Base-by-base conservation (phyloP, 2,329 filamentous ascomycete species). In the Triangularia setosa region DNA sequence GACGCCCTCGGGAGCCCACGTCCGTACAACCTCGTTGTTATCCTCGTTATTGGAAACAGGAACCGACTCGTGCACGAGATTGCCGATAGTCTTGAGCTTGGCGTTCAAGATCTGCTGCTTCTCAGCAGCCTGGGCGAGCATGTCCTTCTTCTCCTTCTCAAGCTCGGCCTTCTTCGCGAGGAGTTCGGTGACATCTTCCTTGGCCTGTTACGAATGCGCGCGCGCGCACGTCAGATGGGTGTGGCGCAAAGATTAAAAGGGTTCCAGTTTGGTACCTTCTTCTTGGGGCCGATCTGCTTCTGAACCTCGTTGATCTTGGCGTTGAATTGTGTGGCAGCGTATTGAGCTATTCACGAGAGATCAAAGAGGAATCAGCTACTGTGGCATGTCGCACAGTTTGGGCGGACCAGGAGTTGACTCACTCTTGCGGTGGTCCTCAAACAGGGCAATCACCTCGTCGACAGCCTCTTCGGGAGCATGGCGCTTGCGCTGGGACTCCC, bases 201-300 rank as follows among this genome's bases (percentile, higher is more conserved):
- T 97, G 71, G 89, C 89, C 86, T 89, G 40, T 48, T 18, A 21
- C n/a, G 7, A 21, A 21, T n/a, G n/a, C n/a, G 40, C 11, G 40
- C 40, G 40, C 40, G 40, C 40, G 40, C 40, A 48, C 21, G 40
- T 48, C 40, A 48, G 40, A 48, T 48, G 11, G 40, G 16, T 18
- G 40, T 48, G 30, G 30, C 40, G 40, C 40, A 48, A 48, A 11
- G 16, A 48, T 6, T 21, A 18, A 11, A 9, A 2, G 14, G 16
- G 35, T 24, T 21, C 27, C 27, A 48, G 28, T 24, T 27, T 53
- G 72, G 65, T 69, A 87, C 88, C 88, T 96, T 97, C 82, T 96
- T 97, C 83, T 94, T 96, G 73, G 86, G 81, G 18, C 91, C 92
- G 74, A 98, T 96, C 76, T 93, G 87, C 79, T 96, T 97, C 77